phyloP scores from a whole-genome alignment of 805 yeast species.

The Myxozyma vanderwaltii region DNA sequence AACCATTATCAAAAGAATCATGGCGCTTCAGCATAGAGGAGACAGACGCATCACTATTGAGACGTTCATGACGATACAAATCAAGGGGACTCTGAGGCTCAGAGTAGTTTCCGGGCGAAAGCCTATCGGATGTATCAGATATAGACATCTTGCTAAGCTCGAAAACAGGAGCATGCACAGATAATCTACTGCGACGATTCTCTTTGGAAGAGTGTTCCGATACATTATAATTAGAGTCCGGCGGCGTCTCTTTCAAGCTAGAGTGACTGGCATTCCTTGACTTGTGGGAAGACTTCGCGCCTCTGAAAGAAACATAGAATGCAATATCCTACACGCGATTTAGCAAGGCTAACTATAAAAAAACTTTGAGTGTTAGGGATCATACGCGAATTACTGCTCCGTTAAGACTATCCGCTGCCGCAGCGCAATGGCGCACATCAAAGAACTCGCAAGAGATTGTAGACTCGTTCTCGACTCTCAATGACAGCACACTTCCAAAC shows the following conservation, averaged over 20 bases:
- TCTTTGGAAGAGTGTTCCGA: neutral
- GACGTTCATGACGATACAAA: slow-evolving; percentile 5
- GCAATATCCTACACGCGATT: slow-evolving; percentile 12
- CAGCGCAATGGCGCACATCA: slow-evolving; percentile 45
- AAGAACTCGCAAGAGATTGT: slow-evolving; percentile 41
- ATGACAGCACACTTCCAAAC: slow-evolving; percentile 35
- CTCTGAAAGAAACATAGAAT: slow-evolving; percentile 20
- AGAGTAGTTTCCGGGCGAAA: slow-evolving; percentile 12
- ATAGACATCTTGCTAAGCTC: slow-evolving; percentile 7
- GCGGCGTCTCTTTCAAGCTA: neutral
- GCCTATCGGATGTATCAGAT: neutral
- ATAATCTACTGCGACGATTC: slow-evolving; percentile 7
- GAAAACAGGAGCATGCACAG: slow-evolving; percentile 29
- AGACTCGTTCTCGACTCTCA: slow-evolving; percentile 22
- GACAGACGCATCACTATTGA: neutral
- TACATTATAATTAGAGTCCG: neutral
- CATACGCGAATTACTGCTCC: slow-evolving; percentile 36
- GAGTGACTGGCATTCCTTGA: neutral
- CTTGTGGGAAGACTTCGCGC: neutral
- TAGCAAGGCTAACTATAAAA: neutral
- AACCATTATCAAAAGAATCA: slow-evolving; percentile 6
- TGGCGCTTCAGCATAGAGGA: neutral
- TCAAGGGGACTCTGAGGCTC: slow-evolving; percentile 23
- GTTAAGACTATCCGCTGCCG: slow-evolving; percentile 36
- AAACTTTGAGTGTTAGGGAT: neutral